phyloP scores from a whole-genome alignment of 768 basidiomycete genomes.

The Phaeolepiota aurea region DNA sequence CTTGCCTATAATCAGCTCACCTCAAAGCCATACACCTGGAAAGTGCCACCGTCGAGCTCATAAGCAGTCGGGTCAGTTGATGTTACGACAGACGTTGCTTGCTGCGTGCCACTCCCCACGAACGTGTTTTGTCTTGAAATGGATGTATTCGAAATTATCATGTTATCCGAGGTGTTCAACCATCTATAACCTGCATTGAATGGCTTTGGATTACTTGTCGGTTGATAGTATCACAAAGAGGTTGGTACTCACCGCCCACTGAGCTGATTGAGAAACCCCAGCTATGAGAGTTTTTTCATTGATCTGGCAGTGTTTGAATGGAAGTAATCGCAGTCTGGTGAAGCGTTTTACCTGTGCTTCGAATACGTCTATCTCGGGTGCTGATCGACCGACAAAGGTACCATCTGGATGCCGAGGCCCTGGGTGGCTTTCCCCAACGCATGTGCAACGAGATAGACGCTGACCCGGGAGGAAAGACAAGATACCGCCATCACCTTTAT shows the following conservation, averaged over 20 bases:
- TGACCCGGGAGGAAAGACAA: slow-evolving; percentile 80
- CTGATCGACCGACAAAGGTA: slow-evolving; percentile 69
- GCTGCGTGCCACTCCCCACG: slow-evolving; percentile 63
- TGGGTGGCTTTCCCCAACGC: slow-evolving; percentile 73
- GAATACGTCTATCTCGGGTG: slow-evolving; percentile 88
- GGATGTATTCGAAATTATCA: slow-evolving; percentile 48
- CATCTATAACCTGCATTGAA: slow-evolving; percentile 69
- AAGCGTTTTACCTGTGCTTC: slow-evolving; percentile 55
- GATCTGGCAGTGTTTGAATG: slow-evolving; percentile 26
- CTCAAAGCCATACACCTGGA: slow-evolving; percentile 76
- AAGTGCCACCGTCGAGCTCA: slow-evolving; percentile 48
- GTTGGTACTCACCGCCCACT: slow-evolving; percentile 73
- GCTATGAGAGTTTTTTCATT: slow-evolving; percentile 33
- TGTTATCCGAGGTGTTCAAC: slow-evolving; percentile 52
- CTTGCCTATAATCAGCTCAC: slow-evolving; percentile 16
- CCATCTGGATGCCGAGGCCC: slow-evolving; percentile 72
- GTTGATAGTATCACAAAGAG: slow-evolving; percentile 76
- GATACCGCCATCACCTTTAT: slow-evolving; percentile 25
- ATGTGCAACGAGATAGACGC: slow-evolving; percentile 80
- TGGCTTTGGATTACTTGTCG: slow-evolving; percentile 39
- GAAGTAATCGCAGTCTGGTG: not conserved
- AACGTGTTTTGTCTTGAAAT: slow-evolving; percentile 54
- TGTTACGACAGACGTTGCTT: slow-evolving; percentile 71
- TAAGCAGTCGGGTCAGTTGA: slow-evolving; percentile 66
- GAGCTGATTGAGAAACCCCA: slow-evolving; percentile 77